Evolutionary conservation across 441 rosid genomes (phyloP).

Genomic region (Kokia cookei): DNA sequence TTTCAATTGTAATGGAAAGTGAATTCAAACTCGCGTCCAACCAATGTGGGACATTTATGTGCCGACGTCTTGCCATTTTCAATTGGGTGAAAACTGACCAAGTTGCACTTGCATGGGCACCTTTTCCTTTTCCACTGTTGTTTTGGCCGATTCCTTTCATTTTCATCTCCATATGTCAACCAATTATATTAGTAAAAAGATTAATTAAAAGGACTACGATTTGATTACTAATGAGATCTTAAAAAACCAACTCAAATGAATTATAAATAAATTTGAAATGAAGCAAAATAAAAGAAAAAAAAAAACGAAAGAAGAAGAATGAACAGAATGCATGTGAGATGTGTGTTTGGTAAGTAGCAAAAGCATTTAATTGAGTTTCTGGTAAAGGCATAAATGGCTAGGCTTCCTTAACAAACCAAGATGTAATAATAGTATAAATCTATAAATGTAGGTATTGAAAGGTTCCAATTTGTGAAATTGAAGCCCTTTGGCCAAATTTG

Average conservation of each 20-base stretch:
- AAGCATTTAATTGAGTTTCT: background rate
- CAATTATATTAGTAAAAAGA: no score
- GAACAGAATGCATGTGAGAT: background rate
- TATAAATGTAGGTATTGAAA: background rate
- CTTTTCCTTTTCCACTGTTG: background rate
- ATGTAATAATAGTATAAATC: background rate
- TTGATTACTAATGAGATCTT: no score
- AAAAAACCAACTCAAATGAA: background rate
- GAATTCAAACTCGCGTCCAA: background rate
- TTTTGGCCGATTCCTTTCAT: background rate
- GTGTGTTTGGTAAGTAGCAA: background rate
- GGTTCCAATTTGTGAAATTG: background rate
- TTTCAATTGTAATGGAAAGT: background rate
- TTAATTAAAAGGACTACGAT: no score
- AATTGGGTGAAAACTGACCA: background rate
- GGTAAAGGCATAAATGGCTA: background rate
- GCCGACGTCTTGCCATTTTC: background rate
- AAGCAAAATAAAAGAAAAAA: background rate
- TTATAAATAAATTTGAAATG: background rate
- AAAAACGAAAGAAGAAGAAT: background rate
- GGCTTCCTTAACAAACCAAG: background rate
- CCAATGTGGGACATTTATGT: background rate
- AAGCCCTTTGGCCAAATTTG: background rate
- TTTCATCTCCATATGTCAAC: background rate
- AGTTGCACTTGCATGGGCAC: background rate